Evolutionary conservation across 768 basidiomycete genomes (phyloP), one percentile per base, ranked within the genome.

Genomic region (Lyophyllum decastes): DNA sequence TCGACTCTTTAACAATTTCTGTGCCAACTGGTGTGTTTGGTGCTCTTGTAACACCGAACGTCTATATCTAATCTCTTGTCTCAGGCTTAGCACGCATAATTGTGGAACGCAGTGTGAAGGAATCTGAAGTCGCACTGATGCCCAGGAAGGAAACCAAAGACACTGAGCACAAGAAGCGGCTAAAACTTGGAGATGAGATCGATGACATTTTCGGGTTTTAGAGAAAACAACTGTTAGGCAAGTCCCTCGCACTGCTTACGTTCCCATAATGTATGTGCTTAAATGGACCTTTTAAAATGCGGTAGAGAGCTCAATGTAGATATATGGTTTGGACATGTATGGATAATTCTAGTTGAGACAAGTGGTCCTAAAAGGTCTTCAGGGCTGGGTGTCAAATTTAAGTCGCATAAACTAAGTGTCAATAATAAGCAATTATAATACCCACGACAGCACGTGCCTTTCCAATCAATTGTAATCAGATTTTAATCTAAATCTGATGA

Each of bases 201-300:
- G 88, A 89, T 61, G 81, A 80, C n/a, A 88, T 89, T 21, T 89
- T 89, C 66, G 82, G 80, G 0, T 76, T 70, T 54, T 75, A 58
- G 59, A 30, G 25, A 27, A 46, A 26, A 7, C 14, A 38, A 33
- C 6, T 5, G 11, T 11, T 33, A 5, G 11, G 30, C 5, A 33
- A 33, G 30, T 11, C 30, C 30, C 11, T 33, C 30, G 30, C 30
- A 5, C 5, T 11, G 5, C 10, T 44, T 44, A 34, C 52, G 44
- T 59, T 27, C 49, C 43, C 43, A 11, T 8, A 12, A 24, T 9
- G 8, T 26, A 48, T n/a, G n/a, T n/a, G n/a, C n/a, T n/a, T n/a
- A n/a, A n/a, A n/a, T n/a, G n/a, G n/a, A n/a, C n/a, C n/a, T n/a
- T n/a, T n/a, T n/a, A n/a, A n/a, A n/a, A n/a, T n/a, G n/a, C n/a